phyloP scores from a whole-genome alignment of 2,329 filamentous ascomycete genomes.

The Sphaerostilbella broomeana region DNA sequence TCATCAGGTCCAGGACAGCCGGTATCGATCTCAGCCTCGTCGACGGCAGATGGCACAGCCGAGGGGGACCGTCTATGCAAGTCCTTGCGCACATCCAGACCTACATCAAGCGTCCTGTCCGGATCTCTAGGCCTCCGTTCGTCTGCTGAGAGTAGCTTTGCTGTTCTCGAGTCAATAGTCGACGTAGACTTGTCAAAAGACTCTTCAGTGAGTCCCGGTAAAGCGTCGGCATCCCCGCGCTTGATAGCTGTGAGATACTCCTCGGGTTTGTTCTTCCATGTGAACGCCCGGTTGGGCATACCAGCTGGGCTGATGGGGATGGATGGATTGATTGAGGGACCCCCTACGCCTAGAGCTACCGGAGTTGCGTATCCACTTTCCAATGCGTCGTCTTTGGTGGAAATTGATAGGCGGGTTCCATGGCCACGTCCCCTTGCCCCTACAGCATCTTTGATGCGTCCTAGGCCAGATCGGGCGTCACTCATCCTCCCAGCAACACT shows the following conservation, averaged over 20 bases:
- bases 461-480: constrained; percentile 75
- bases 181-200: constrained; percentile 24
- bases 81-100: constrained; percentile 38
- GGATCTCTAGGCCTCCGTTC: constrained; percentile 17
- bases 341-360: constrained; percentile 14
- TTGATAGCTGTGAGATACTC: constrained; percentile 45
- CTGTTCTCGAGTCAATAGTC: constrained; percentile 20
- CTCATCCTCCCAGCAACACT: constrained; percentile 72
- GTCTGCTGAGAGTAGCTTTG: constrained; percentile 20
- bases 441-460: constrained; percentile 79
- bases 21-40: constrained; percentile 34
- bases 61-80: constrained; percentile 43
- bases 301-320: constrained; percentile 31
- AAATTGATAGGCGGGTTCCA: constrained; percentile 41
- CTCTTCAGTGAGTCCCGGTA: constrained; percentile 20
- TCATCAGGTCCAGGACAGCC: constrained; percentile 1
- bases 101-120: constrained; percentile 24
- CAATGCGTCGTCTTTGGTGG: constrained; percentile 44
- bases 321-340: too few relatives aligned
- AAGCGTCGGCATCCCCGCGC: constrained; percentile 27
- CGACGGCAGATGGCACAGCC: constrained; percentile 51
- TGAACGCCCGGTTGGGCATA: constrained; percentile 45
- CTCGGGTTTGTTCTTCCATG: constrained; percentile 58
- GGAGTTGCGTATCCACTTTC: constrained; percentile 24
- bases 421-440: constrained; percentile 54